phyloP scores from a whole-genome alignment of 352 stramenopile species.

The Phytophthora sp. region DNA sequence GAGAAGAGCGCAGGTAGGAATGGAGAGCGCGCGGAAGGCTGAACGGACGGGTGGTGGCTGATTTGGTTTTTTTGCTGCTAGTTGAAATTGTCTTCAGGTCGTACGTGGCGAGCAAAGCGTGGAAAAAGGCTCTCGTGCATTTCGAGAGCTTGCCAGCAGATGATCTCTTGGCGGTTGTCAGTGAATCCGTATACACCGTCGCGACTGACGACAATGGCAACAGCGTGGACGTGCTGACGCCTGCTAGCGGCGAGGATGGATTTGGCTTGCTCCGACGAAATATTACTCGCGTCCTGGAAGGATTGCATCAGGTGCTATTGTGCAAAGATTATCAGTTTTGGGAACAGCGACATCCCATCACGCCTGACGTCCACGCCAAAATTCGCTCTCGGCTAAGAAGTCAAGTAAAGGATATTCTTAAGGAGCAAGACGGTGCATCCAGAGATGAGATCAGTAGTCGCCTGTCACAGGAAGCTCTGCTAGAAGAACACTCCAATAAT shows the following conservation, averaged over 20 bases:
- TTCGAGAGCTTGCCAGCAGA: conserved; percentile 67
- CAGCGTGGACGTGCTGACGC: conserved; percentile 50
- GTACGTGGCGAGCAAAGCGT: conserved; percentile 80
- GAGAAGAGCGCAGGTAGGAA: conserved; percentile 55
- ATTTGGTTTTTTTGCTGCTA: conserved; percentile 5
- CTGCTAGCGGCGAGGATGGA: conserved; percentile 69
- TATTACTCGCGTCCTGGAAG: conserved; percentile 78
- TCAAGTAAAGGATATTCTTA: conserved; percentile 61
- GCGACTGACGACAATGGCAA: conserved; percentile 26
- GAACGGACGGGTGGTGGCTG: not conserved
- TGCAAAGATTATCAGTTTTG: conserved; percentile 87
- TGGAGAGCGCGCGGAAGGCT: not conserved
- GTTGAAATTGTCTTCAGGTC: conserved; percentile 80
- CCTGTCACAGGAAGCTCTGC: conserved; percentile 49
- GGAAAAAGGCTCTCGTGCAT: conserved; percentile 80
- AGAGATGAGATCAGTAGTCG: conserved; percentile 53
- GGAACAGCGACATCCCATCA: conserved; percentile 78
- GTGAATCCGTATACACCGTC: conserved; percentile 20
- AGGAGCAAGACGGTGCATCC: conserved; percentile 25
- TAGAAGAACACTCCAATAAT: conserved; percentile 50
- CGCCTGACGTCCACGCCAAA: conserved; percentile 63
- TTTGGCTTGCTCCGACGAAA: conserved; percentile 81
- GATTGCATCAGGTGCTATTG: conserved; percentile 60
- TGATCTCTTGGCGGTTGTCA: conserved; percentile 46
- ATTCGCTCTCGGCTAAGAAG: conserved; percentile 58